Conservation (phyloP, 345 rosid genomes). For the Angophora floribunda region DNA sequence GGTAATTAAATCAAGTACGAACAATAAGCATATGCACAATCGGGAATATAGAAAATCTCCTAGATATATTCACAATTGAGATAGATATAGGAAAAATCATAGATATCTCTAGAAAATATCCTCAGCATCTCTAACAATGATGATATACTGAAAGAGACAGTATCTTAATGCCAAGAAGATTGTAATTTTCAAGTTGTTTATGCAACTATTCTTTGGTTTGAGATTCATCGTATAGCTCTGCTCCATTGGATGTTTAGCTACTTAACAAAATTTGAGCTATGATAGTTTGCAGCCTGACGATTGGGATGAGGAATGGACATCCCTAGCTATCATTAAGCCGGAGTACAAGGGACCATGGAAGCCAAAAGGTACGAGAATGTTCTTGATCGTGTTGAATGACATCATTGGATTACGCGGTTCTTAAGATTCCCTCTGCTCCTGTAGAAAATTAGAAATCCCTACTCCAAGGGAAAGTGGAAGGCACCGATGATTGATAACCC, state of each 20-base stretch:
- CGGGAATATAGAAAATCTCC: not conserved
- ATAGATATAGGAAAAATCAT: too few relatives aligned
- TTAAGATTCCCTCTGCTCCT: not conserved
- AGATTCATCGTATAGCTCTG: not conserved
- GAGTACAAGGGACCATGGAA: not conserved
- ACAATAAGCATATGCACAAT: not conserved
- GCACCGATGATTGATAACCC: not conserved
- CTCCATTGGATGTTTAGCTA: not conserved
- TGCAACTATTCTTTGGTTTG: not conserved
- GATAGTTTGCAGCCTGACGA: not conserved
- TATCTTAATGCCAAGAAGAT: not conserved
- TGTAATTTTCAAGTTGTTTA: not conserved
- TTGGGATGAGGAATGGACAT: not conserved
- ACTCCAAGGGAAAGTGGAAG: not conserved
- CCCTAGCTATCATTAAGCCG: rapidly evolving
- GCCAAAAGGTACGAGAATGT: not conserved
- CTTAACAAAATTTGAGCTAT: not conserved
- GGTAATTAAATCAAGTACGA: not conserved
- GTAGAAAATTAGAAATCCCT: not conserved
- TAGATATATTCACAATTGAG: not conserved
- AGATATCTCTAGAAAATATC: not conserved
- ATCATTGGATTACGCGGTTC: not conserved
- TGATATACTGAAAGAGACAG: not conserved
- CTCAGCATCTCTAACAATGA: too few relatives aligned
- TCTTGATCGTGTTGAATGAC: not conserved